These are phyloP conservation scores for Neofusicoccum kwambonambiense DNA, from an alignment of 2,329 filamentous ascomycete species.

Conservation along the genomic window DNA sequence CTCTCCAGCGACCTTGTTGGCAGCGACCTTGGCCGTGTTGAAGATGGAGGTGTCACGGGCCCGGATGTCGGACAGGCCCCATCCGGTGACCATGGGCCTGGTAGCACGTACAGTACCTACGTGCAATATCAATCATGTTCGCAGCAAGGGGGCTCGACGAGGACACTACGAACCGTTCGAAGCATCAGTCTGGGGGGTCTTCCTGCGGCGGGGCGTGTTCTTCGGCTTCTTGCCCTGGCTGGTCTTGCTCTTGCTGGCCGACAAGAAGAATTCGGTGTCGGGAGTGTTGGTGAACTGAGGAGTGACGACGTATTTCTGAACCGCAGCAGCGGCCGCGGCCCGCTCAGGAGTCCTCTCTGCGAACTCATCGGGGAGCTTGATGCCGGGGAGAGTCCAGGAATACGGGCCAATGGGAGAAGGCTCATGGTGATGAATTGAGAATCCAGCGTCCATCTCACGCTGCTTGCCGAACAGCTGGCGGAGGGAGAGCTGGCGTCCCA, in stretches of 20 bases:
- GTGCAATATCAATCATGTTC: neutral
- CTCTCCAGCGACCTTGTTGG: neutral
- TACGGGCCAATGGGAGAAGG: neutral
- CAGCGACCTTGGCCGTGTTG: neutral
- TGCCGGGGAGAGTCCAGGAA: neutral
- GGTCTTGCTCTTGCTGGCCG: neutral
- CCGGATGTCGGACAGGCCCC: neutral
- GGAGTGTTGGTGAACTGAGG: conserved; percentile 21
- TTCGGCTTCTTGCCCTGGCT: neutral
- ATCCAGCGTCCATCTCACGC: conserved; percentile 51
- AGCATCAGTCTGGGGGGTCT: neutral
- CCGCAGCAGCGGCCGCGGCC: too few relatives aligned
- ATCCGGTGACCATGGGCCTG: too few relatives aligned
- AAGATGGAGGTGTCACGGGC: neutral
- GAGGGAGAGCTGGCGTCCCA: conserved; percentile 54
- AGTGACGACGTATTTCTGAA: neutral
- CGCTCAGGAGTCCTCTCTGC: too few relatives aligned
- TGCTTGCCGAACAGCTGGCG: conserved; percentile 57
- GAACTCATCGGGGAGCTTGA: neutral
- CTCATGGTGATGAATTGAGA: conserved; percentile 48
- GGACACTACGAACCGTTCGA: neutral
- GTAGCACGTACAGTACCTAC: too few relatives aligned
- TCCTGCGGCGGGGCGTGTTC: neutral
- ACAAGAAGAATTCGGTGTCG: conserved; percentile 25
- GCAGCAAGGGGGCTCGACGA: neutral